Base-by-base conservation (phyloP, 208 protist genomes). In the Crithidia acanthocephali region DNA sequence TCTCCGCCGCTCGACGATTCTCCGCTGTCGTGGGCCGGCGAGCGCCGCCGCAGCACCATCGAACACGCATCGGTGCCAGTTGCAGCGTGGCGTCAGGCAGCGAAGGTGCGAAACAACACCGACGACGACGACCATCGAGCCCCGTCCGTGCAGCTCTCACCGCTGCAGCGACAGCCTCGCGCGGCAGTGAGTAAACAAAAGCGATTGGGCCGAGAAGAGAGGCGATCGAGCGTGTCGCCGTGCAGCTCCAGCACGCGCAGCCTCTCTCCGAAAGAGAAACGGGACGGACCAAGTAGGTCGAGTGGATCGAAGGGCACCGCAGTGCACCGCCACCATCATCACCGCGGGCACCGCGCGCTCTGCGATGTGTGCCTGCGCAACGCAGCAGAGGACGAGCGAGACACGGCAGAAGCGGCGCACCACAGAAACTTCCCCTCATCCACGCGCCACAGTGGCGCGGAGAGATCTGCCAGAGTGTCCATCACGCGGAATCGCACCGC, bases 341-440 rank as follows among this genome's bases (percentile, higher is more conserved):
- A 55, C 23, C 37, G 57, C 23, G 25, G 37, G 23, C 59, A 64
- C 16, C 60, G 35, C 32, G 60, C 45, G 13, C 60, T 66, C 27
- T 66, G 60, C 11, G 47, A 52, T 18, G 60, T 55, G 15, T 66
- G 60, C 44, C 60, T 56, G 3, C 47, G 60, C 8, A 56, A 56
- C 60, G 60, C 60, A 18, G 18, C 25, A 7, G 44, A 40, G 7
- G 51, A 56, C 5, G 35, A 11, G 35, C 5, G 35, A 5, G 11
- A 11, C 35, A 11, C 8, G 35, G 35, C 5, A 11, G 35, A 40
- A 40, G 35, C 28, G 72, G 18, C 3, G 37, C 30, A 59, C 11
- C 18, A 37, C 2, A 74, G 50, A 33, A 22, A 1, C 10, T 13
- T 0, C 37, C 55, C 2, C 5, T 20, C 33, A 22, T 27, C 20